These are phyloP conservation scores for Amesomyces nigricolor DNA, from an alignment of 2,329 filamentous ascomycete species.

Conservation along the genomic window DNA sequence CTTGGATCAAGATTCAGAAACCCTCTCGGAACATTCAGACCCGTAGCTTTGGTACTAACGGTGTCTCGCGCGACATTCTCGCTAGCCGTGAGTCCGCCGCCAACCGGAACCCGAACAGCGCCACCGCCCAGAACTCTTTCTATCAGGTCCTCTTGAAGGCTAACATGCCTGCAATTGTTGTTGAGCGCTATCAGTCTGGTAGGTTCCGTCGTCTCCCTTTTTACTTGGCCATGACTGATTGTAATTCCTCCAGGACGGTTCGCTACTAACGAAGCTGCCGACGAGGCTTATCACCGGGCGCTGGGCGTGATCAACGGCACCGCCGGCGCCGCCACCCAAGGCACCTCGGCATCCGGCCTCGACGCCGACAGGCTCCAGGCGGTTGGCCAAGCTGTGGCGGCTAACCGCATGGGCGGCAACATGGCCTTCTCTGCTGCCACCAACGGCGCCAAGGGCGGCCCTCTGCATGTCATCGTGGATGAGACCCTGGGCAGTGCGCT, in stretches of 20 bases:
- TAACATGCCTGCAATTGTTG: constrained; percentile 87
- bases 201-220: not conserved
- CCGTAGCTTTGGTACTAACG: constrained; percentile 32
- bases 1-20: constrained; percentile 13
- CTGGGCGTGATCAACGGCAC: constrained; percentile 41
- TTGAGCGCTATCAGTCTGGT: constrained; percentile 83
- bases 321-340: constrained; percentile 18
- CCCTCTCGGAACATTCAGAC: constrained; percentile 15
- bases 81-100: constrained; percentile 85
- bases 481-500: constrained; percentile 73
- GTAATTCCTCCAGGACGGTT: constrained; percentile 48
- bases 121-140: constrained; percentile 85
- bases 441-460: constrained; percentile 73
- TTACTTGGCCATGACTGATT: not conserved
- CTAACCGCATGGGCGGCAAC: constrained; percentile 62
- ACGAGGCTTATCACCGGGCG: constrained; percentile 73
- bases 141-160: constrained; percentile 87
- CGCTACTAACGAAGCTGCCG: constrained; percentile 71
- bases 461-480: constrained; percentile 94
- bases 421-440: constrained; percentile 51
- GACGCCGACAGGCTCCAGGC: constrained; percentile 64
- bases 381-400: constrained; percentile 75
- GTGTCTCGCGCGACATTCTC: constrained; percentile 59
- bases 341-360: constrained; percentile 36
- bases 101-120: constrained; percentile 84